These are phyloP conservation scores for Astrocystis sublimbata DNA, from an alignment of 495 filamentous ascomycete species.

Conservation along the genomic window DNA sequence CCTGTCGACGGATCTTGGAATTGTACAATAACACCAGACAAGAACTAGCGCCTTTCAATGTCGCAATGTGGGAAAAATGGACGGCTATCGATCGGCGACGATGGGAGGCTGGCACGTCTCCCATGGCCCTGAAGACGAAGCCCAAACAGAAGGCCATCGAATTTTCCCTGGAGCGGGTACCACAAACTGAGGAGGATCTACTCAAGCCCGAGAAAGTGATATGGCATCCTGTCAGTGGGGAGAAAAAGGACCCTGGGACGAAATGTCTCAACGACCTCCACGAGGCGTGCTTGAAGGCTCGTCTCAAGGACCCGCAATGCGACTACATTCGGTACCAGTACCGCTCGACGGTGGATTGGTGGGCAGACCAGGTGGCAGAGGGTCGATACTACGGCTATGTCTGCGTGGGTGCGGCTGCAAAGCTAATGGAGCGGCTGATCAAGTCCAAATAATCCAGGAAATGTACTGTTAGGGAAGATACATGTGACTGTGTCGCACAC, in stretches of 20 bases:
- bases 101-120: constrained; percentile 10
- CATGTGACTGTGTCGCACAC: too few species aligned
- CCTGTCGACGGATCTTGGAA: constrained; percentile 18
- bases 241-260: constrained; percentile 21
- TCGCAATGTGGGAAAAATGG: constrained; percentile 25
- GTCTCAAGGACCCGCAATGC: constrained; percentile 8
- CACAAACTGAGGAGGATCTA: constrained; percentile 18
- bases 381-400: constrained; percentile 44
- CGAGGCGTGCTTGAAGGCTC: constrained; percentile 35
- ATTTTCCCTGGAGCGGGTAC: constrained; percentile 12
- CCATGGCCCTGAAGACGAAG: background rate
- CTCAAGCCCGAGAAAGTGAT: constrained; percentile 38
- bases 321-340: constrained; percentile 39
- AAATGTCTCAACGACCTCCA: constrained; percentile 44
- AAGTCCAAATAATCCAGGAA: background rate
- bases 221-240: constrained; percentile 44
- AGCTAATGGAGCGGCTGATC: constrained; percentile 28
- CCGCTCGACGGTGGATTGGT: constrained; percentile 46
- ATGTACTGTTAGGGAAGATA: background rate
- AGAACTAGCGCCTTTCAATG: constrained; percentile 33
- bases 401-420: constrained; percentile 37
- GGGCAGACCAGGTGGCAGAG: constrained; percentile 40
- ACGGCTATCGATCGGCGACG: constrained; percentile 1
- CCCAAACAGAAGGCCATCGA: background rate
- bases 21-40: constrained; percentile 25